Conservation (phyloP, 2,329 filamentous ascomycete genomes). For the Pestalotiopsis sp. region DNA sequence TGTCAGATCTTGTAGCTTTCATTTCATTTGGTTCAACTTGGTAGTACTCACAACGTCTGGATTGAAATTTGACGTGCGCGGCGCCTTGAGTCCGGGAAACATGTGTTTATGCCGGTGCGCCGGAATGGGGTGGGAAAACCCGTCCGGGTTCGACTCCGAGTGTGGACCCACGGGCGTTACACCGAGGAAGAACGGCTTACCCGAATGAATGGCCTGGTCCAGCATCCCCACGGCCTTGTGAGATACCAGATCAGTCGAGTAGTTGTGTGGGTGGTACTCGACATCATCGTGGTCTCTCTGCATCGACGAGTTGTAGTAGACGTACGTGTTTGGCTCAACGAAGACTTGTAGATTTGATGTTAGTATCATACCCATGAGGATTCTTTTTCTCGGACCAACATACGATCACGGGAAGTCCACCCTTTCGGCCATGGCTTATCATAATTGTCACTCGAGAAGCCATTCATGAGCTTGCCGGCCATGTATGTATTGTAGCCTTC, state of each 20-base stretch:
- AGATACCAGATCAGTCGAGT: constrained; percentile 60
- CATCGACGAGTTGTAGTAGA: constrained; percentile 68
- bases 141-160: constrained; percentile 45
- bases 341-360: constrained; percentile 49
- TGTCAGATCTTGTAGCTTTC: neutral
- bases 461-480: constrained; percentile 60
- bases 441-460: constrained; percentile 42
- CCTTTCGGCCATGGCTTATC: constrained; percentile 48
- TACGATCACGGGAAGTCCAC: constrained; percentile 25
- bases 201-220: constrained; percentile 56
- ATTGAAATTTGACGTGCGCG: constrained; percentile 68
- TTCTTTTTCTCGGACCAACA: neutral
- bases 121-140: constrained; percentile 55
- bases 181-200: constrained; percentile 67
- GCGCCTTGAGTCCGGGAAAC: constrained; percentile 62
- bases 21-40: neutral
- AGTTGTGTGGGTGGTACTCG: constrained; percentile 35
- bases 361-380: too few relatives aligned
- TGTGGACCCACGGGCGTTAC: constrained; percentile 71
- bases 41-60: neutral
- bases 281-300: constrained; percentile 57
- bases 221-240: constrained; percentile 63
- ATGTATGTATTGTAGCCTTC: constrained; percentile 63
- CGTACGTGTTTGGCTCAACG: constrained; percentile 69
- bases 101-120: constrained; percentile 63